Evolutionary conservation across 2,329 filamentous ascomycete species (phyloP).

Genomic region (Aspergillus tubingensis): DNA sequence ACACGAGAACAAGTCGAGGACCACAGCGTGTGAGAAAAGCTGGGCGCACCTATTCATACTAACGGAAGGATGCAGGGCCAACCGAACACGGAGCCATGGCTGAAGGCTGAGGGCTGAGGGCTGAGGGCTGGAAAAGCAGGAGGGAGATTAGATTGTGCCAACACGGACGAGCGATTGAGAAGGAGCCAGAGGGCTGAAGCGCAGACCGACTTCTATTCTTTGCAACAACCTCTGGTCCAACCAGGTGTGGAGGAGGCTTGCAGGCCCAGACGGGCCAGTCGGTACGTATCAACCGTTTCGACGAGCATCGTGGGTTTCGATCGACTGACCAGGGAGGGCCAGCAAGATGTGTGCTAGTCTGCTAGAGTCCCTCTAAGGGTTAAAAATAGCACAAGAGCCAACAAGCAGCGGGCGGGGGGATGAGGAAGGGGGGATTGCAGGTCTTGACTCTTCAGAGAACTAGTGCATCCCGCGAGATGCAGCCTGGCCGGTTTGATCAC

Average conservation of each 20-base stretch:
- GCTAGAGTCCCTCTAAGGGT: background rate
- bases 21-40: conserved; percentile 14
- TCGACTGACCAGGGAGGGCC: conserved; percentile 19
- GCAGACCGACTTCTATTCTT: conserved; percentile 30
- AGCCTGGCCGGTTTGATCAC: conserved; percentile 34
- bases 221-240: conserved; percentile 26
- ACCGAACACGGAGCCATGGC: conserved; percentile 33
- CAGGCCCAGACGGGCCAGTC: conserved; percentile 1
- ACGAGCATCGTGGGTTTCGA: conserved; percentile 18
- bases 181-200: conserved; percentile 20
- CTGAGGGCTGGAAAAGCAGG: conserved; percentile 17
- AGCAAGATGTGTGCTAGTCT: conserved; percentile 3
- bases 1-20: conserved; percentile 8
- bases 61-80: conserved; percentile 30
- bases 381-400: conserved; percentile 23
- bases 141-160: conserved; percentile 20
- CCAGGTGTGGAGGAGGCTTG: conserved; percentile 22
- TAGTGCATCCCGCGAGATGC: conserved; percentile 24
- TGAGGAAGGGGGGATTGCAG: background rate
- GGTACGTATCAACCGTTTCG: conserved; percentile 15
- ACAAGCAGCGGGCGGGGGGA: conserved; percentile 18
- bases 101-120: conserved; percentile 19
- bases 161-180: conserved; percentile 18
- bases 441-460: conserved; percentile 22
- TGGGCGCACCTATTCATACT: conserved; percentile 43